Evolutionary conservation across 2,329 filamentous ascomycete species (phyloP), one percentile per base, ranked within the genome.

Genomic region (Colletotrichum sojae): DNA sequence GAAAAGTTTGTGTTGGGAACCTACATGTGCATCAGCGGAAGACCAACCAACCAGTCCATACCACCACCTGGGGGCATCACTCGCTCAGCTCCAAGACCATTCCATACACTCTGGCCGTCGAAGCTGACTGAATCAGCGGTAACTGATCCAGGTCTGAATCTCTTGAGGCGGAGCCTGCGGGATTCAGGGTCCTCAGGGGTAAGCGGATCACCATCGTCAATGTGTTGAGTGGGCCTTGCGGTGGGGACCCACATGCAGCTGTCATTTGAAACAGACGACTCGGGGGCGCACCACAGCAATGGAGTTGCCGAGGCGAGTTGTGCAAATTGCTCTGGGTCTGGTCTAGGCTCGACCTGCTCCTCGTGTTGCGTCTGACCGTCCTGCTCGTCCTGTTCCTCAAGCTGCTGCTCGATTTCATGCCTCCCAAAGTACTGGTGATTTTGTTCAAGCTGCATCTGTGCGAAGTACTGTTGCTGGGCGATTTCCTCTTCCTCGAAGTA

Each of bases 121-220:
- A 72, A 71, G 52, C 36, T 65, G 18, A 71, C 71, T 6, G 67
- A 51, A n/a, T 64, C 69, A 43, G 73, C 69, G n/a, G 45, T 15
- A 18, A 67, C 5, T 9, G 22, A 16, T 4, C 51, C 46, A 1
- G 49, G 13, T 36, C 61, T 55, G 43, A 49, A 27, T 12, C 60
- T 60, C 53, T 54, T 68, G 46, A 54, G 40, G 25, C 65, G 69
- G 18, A 71, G 46, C 10, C 25, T 60, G 27, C 56, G 61, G 25
- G 69, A 48, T 46, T 67, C 67, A 2, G 57, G 10, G 22, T 71
- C 69, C 20, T 69, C 66, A 13, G 66, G 36, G 16, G 40, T 63
- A 60, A 65, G 51, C 20, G 60, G 63, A 18, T 57, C 13, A 9
- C 52, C 25, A 58, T 62, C 48, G 58, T 54, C 31, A 9, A 55